These are phyloP conservation scores for Beauveria varroae DNA, from an alignment of 2,329 filamentous ascomycete genomes.

Conservation along the genomic window DNA sequence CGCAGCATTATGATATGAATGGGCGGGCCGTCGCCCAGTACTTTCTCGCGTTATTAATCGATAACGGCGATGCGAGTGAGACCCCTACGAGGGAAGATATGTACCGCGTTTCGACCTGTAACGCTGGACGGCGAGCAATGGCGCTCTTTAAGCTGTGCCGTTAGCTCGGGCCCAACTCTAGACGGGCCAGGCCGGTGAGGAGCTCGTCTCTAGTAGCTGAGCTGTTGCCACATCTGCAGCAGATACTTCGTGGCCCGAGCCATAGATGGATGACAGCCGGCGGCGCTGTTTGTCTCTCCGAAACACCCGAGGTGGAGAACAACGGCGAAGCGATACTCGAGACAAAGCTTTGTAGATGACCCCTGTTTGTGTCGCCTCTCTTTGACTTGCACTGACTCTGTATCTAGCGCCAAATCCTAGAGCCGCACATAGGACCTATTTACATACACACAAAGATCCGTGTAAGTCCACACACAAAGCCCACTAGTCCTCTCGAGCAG, in stretches of 20 bases:
- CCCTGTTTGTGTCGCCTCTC: neutral
- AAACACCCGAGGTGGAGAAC: neutral
- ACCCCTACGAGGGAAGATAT: constrained; percentile 63
- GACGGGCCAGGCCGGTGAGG: constrained; percentile 54
- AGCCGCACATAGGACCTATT: no score
- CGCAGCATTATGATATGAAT: constrained; percentile 78
- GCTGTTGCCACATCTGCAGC: constrained; percentile 75
- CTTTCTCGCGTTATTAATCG: constrained; percentile 55
- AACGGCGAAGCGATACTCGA: neutral
- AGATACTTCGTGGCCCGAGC: constrained; percentile 48
- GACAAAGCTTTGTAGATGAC: neutral
- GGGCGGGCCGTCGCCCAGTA: constrained; percentile 74
- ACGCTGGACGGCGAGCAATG: constrained; percentile 32
- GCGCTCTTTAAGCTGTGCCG: constrained; percentile 9
- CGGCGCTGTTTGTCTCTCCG: neutral
- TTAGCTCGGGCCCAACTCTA: constrained; percentile 54
- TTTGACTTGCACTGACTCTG: neutral
- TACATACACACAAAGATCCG: neutral
- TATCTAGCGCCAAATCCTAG: no score
- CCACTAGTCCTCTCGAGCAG: no score
- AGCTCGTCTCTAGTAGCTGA: constrained; percentile 54
- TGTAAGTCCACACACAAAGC: neutral
- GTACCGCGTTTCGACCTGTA: constrained; percentile 52
- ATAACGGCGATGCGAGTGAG: constrained; percentile 60
- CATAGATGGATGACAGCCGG: constrained; percentile 16